Evolutionary conservation across 2,329 filamentous ascomycete genomes (phyloP).

Genomic region (Pseudovirgaria hyperparasitica): DNA sequence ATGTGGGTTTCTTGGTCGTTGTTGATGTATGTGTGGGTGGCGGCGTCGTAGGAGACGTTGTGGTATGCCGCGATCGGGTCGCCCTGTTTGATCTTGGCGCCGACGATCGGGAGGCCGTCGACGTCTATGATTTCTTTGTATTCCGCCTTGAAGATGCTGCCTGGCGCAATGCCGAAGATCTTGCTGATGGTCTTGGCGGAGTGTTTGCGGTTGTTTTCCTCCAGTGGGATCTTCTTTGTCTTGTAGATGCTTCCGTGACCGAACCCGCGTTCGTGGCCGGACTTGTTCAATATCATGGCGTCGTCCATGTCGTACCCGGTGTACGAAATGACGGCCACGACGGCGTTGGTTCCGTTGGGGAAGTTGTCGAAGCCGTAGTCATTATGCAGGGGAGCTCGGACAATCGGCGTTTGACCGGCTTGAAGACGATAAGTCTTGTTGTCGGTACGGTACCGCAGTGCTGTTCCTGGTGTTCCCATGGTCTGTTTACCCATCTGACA

Average conservation of each 20-base stretch:
- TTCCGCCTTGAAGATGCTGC: constrained; percentile 55
- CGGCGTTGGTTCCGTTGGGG: constrained; percentile 87
- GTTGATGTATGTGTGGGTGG: constrained; percentile 67
- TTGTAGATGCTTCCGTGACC: constrained; percentile 96
- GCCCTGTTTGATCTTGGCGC: constrained; percentile 63
- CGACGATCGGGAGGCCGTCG: constrained; percentile 76
- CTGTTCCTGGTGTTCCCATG: constrained; percentile 90
- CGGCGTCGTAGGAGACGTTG: constrained; percentile 63
- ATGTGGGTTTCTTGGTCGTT: constrained; percentile 75
- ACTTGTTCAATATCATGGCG: constrained; percentile 99
- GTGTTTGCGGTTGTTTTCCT: constrained; percentile 58
- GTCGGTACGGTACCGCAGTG: constrained; percentile 76
- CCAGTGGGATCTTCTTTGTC: constrained; percentile 80
- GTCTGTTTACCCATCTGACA: constrained; percentile 99
- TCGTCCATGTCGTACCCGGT: constrained; percentile 99
- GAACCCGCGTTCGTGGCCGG: constrained; percentile 88
- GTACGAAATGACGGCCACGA: constrained; percentile 96
- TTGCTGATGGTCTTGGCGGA: constrained; percentile 60
- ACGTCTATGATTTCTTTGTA: constrained; percentile 65
- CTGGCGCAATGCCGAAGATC: constrained; percentile 83
- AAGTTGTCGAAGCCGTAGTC: constrained; percentile 97
- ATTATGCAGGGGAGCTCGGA: constrained; percentile 85
- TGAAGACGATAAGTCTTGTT: constrained; percentile 95
- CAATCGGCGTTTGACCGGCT: constrained; percentile 90
- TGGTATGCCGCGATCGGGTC: constrained; percentile 84